These are phyloP conservation scores for Leccinum variicolor DNA, from an alignment of 768 basidiomycete species.

Conservation along the genomic window DNA sequence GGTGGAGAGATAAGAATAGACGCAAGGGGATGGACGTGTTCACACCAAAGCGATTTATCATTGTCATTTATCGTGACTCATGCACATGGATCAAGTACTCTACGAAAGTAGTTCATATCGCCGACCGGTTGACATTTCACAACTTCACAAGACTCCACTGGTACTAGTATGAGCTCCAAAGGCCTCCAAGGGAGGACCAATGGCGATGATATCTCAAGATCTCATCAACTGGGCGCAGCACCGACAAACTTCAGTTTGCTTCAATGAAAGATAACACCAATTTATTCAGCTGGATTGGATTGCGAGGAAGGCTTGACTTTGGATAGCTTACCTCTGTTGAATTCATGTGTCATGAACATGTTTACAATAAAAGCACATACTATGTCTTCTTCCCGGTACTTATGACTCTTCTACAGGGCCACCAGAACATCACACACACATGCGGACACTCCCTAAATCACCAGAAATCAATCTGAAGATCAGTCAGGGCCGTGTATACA, in stretches of 20 bases:
- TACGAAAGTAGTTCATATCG: neutral
- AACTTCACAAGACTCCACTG: neutral
- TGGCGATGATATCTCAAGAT: neutral
- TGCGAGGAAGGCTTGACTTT: too few species aligned
- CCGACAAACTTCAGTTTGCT: neutral
- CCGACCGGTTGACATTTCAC: neutral
- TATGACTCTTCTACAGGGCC: too few species aligned
- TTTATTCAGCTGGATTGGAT: too few species aligned
- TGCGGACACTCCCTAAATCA: too few species aligned
- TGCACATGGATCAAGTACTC: too few species aligned
- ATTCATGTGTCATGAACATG: neutral
- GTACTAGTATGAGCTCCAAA: neutral
- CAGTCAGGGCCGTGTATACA: neutral
- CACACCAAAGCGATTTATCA: too few species aligned
- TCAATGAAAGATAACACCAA: too few species aligned
- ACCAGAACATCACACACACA: too few species aligned
- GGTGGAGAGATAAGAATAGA: constrained; percentile 6
- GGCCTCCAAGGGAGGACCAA: constrained; percentile 3
- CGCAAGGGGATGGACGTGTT: neutral
- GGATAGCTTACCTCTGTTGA: too few species aligned
- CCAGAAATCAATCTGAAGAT: neutral
- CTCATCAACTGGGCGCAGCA: neutral
- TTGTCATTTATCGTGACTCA: too few species aligned
- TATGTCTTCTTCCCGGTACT: too few species aligned
- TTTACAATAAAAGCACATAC: too few species aligned